Conservation (phyloP, 148 eudicot genomes). For the Cornus florida region DNA sequence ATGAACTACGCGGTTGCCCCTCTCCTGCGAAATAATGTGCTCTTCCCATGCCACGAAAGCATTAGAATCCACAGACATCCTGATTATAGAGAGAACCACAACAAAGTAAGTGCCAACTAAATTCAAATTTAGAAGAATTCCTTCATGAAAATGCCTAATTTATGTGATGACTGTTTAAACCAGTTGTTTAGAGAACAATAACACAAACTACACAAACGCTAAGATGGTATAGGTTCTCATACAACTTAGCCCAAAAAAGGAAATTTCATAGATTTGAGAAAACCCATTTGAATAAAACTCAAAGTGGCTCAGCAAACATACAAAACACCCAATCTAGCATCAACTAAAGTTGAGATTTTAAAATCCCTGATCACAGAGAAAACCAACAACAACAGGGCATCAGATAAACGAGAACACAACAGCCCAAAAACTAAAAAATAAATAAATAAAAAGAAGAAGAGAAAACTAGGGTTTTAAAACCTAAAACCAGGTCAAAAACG, state of each 20-base stretch:
- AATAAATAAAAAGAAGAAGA: neutral
- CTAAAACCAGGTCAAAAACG: conserved; percentile 4
- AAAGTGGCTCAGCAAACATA: neutral
- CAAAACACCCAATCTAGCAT: neutral
- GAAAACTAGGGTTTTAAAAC: conserved; percentile 15
- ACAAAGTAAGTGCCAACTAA: neutral
- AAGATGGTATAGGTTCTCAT: neutral
- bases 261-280: neutral
- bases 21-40: conserved; percentile 31
- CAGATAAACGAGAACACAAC: neutral
- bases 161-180: neutral
- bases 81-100: neutral
- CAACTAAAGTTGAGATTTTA: neutral
- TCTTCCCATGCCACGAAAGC: conserved; percentile 49
- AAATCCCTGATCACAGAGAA: neutral
- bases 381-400: neutral
- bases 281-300: neutral
- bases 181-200: neutral
- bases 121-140: conserved; percentile 2
- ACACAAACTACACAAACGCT: neutral
- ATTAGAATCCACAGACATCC: conserved; percentile 28
- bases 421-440: neutral
- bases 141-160: conserved; percentile 7
- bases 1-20: conserved; percentile 41
- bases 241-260: neutral